These are phyloP conservation scores for Mycena epipterygia DNA, from an alignment of 768 basidiomycete species.

Conservation along the genomic window DNA sequence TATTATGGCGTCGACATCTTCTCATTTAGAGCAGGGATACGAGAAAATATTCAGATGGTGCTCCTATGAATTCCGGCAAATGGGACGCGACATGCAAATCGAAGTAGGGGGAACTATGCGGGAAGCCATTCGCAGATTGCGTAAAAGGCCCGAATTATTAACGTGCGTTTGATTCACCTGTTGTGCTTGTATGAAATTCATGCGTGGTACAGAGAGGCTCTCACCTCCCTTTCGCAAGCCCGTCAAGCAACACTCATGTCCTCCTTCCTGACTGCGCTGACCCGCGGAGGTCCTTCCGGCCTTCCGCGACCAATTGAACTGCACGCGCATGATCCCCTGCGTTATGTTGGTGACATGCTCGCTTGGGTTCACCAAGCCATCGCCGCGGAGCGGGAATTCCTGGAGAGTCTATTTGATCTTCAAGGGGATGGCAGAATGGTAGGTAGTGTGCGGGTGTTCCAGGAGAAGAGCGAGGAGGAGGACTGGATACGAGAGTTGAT, in stretches of 20 bases:
- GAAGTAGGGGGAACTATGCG: constrained; percentile 77
- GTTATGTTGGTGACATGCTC: constrained; percentile 98
- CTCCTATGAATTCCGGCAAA: constrained; percentile 85
- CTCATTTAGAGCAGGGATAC: constrained; percentile 90
- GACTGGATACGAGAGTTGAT: constrained; percentile 85
- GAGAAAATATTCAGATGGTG: constrained; percentile 91
- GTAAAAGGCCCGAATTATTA: constrained; percentile 82
- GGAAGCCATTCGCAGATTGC: constrained; percentile 81
- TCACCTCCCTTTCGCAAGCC: constrained; percentile 82
- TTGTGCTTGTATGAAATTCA: background rate
- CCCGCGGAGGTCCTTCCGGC: constrained; percentile 87
- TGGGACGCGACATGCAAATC: constrained; percentile 79
- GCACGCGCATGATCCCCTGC: constrained; percentile 96
- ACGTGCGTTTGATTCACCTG: constrained; percentile 59
- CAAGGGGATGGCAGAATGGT: constrained; percentile 80
- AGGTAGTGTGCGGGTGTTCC: constrained; percentile 72
- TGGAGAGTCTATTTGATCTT: constrained; percentile 88
- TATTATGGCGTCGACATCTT: constrained; percentile 87
- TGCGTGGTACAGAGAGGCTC: constrained; percentile 66
- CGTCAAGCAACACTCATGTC: constrained; percentile 85
- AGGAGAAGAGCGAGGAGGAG: constrained; percentile 72
- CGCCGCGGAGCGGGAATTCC: constrained; percentile 94
- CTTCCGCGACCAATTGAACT: constrained; percentile 95
- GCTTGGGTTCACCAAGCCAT: constrained; percentile 98
- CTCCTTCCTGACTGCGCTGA: constrained; percentile 90